phyloP scores from a whole-genome alignment of 169 alveolate species.

The Plasmodium vinckei region DNA sequence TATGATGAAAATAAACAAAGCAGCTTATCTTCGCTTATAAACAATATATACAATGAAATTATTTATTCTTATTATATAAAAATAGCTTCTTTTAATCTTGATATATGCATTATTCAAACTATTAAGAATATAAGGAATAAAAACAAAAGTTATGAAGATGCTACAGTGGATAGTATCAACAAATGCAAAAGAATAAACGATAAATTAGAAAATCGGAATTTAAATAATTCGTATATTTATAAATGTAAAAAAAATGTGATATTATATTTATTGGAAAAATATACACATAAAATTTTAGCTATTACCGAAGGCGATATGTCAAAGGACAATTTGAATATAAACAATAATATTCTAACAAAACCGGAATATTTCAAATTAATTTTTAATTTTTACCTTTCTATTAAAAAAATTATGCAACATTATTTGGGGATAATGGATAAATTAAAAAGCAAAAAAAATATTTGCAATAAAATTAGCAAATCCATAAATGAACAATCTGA shows the following conservation, averaged over 20 bases:
- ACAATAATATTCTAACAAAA: conserved; percentile 9
- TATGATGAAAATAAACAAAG: not conserved
- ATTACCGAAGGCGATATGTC: not conserved
- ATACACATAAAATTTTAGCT: conserved; percentile 22
- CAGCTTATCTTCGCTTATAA: conserved; percentile 6
- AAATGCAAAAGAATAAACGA: conserved; percentile 6
- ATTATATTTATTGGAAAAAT: conserved; percentile 40
- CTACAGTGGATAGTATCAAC: conserved; percentile 7
- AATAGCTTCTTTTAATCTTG: conserved; percentile 44
- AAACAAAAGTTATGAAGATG: conserved; percentile 11
- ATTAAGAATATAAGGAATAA: conserved; percentile 10
- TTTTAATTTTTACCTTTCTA: conserved; percentile 1
- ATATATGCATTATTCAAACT: conserved; percentile 24
- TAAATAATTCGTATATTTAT: not conserved
- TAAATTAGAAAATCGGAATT: not conserved
- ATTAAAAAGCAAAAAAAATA: not conserved
- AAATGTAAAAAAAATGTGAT: conserved; percentile 25
- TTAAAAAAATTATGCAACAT: conserved; percentile 10
- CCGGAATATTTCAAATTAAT: conserved; percentile 38
- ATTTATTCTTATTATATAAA: conserved; percentile 46
- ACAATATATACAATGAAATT: conserved; percentile 52
- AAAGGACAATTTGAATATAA: not conserved
- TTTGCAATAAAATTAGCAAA: not conserved
- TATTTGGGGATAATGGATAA: not conserved
- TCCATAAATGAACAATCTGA: not conserved